Evolutionary conservation across 169 alveolate species (phyloP).

Genomic region (Plasmodium sp.): DNA sequence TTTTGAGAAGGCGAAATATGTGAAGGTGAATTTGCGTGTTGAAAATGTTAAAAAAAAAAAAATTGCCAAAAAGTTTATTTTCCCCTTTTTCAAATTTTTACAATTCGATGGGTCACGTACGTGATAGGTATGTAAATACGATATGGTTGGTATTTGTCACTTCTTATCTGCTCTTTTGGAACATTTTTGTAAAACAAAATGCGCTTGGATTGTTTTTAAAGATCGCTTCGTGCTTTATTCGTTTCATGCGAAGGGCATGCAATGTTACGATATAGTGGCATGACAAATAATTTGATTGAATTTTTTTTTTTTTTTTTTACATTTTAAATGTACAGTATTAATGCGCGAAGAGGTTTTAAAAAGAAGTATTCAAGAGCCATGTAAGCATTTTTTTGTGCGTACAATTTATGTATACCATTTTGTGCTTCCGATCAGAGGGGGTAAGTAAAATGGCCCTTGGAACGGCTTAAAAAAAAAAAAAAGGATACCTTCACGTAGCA

Average conservation of each 20-base stretch:
- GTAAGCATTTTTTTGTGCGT: background rate
- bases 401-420: background rate
- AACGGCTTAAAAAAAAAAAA: background rate
- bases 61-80: constrained; percentile 1
- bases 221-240: background rate
- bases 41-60: constrained; percentile 7
- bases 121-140: background rate
- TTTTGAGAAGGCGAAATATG: constrained; percentile 40
- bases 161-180: constrained; percentile 40
- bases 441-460: background rate
- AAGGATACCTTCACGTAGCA: background rate
- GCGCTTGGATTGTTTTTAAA: background rate
- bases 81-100: constrained; percentile 24
- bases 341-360: background rate
- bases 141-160: background rate
- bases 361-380: background rate
- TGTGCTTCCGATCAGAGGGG: background rate
- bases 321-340: background rate
- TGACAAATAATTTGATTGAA: background rate
- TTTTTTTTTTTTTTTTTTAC: background rate
- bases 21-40: background rate
- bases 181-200: constrained; percentile 40
- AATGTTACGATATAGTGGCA: background rate
- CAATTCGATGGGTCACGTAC: background rate
- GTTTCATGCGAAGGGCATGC: background rate